phyloP scores from a whole-genome alignment of 1,139 yeast genomes.

The Geotrichum fermentans region DNA sequence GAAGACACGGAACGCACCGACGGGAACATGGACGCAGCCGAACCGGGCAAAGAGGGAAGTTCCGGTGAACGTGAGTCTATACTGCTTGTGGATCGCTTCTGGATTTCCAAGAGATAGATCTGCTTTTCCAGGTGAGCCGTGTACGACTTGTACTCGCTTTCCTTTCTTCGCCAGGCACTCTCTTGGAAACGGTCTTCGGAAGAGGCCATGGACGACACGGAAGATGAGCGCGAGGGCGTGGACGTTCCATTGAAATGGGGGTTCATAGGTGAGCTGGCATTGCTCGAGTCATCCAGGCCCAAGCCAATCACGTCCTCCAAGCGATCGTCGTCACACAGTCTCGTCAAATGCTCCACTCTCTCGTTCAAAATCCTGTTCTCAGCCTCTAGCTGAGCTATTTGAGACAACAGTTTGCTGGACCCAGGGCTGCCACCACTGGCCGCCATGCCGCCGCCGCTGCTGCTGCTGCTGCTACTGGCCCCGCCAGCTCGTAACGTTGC shows the following conservation, averaged over 20 bases:
- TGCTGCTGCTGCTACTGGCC: neutral
- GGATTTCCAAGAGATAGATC: constrained; percentile 41
- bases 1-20: constrained; percentile 20
- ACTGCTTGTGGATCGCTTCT: constrained; percentile 7
- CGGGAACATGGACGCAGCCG: constrained; percentile 6
- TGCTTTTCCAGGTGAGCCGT: constrained; percentile 59
- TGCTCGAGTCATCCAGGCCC: constrained; percentile 21
- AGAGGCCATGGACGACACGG: constrained; percentile 19
- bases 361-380: constrained; percentile 61
- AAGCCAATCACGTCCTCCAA: constrained; percentile 43
- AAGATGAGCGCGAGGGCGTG: constrained; percentile 13
- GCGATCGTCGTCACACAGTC: constrained; percentile 55
- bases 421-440: constrained; percentile 8
- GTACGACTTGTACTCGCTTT: constrained; percentile 61
- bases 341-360: constrained; percentile 60
- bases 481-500: constrained; percentile 28
- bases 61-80: constrained; percentile 3
- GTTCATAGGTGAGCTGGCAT: constrained; percentile 2
- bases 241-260: constrained; percentile 10
- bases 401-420: constrained; percentile 22
- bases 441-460: neutral
- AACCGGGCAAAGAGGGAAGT: constrained; percentile 1
- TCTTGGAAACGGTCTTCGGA: constrained; percentile 4
- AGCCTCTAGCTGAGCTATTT: constrained; percentile 49
- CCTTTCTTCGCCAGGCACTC: constrained; percentile 43